Evolutionary conservation across 1,284 basidiomycete genomes (phyloP), one percentile per base, ranked within the genome.

Genomic region (Leccinum subrobustum): DNA sequence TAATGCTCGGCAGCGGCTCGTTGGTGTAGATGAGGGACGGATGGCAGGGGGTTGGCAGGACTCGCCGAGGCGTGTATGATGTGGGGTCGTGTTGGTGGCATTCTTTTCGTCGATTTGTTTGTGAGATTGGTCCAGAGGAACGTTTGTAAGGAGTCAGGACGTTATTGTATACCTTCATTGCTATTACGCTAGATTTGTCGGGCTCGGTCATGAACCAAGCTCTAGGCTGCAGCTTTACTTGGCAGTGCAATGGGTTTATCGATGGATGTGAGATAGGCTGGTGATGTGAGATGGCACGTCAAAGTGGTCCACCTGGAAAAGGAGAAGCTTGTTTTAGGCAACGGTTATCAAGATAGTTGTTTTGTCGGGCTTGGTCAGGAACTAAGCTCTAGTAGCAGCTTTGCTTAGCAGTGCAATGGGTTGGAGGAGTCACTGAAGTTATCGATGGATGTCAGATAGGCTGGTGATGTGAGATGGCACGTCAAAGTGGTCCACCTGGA

Each of bases 101-200:
- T 60, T 59, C 16, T 47, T 48, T 51, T 55, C 9, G 20, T 72
- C 44, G 69, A 68, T 70, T 72, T 72, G 67, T 67, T 54, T 54
- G 27, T 5, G 31, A 56, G 50, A 8, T 16, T 8, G n/a, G 25
- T 9, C 1, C 23, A 25, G 48, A 25, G 7, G 48, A 25, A 9
- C 23, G 25, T 25, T 25, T 25, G 25, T 25, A 25, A 25, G 11
- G 42, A 25, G 18, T 44, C 11, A 44, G 3, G 18, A 33, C 51
- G 25, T 50, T 48, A 18, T 44, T 25, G 42, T 61, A 42, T 18
- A 37, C 29, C 52, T 37, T 18, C 35, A 35, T 4, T 44, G 52
- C 37, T n/a, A 16, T 9, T 52, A 20, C 37, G 23, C 8, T 69
- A 25, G 60, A 58, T 69, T 71, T 72, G 70, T 70, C 12, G 35